These are phyloP conservation scores for Moesziomyces aphidis DNA, from an alignment of 1,284 basidiomycete species.

Conservation along the genomic window DNA sequence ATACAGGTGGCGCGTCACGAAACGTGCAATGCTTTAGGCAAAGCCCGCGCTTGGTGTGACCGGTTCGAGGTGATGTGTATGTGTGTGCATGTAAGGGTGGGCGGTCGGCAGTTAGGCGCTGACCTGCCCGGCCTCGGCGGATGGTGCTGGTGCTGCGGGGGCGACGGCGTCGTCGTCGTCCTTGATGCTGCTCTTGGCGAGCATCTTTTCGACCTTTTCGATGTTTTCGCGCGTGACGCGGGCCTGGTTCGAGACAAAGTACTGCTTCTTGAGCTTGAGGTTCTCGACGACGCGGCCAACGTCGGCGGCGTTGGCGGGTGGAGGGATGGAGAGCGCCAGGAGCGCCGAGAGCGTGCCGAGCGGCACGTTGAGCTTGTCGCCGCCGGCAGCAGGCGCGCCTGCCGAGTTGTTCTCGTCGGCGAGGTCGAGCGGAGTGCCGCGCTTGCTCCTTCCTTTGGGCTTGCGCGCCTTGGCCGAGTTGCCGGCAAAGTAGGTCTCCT, in stretches of 20 bases:
- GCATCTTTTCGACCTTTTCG: conserved; percentile 60
- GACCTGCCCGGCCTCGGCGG: conserved; percentile 1
- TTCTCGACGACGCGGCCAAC: conserved; percentile 87
- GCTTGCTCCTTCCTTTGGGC: conserved; percentile 63
- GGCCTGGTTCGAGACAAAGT: conserved; percentile 81
- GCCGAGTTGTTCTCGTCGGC: conserved; percentile 21
- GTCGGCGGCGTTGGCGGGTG: conserved; percentile 82
- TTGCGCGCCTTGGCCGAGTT: conserved; percentile 78
- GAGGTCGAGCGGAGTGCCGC: conserved; percentile 52
- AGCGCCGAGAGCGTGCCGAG: conserved; percentile 88
- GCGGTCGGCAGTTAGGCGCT: not conserved
- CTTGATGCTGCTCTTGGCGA: conserved; percentile 42
- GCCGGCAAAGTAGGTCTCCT: conserved; percentile 84
- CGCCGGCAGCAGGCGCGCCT: conserved; percentile 58
- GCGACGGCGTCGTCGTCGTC: conserved; percentile 7
- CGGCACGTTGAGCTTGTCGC: conserved; percentile 78
- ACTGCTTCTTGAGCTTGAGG: conserved; percentile 91
- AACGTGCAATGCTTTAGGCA: not conserved
- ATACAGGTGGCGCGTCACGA: not conserved
- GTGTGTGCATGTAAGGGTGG: not conserved
- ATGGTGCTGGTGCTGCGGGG: not conserved
- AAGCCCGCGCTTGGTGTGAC: not conserved
- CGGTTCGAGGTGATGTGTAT: not conserved
- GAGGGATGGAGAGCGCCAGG: conserved; percentile 87
- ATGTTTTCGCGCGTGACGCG: conserved; percentile 70